Evolutionary conservation across 352 stramenopile genomes (phyloP).

Genomic region (Hyaloperonospora arabidopsidis): DNA sequence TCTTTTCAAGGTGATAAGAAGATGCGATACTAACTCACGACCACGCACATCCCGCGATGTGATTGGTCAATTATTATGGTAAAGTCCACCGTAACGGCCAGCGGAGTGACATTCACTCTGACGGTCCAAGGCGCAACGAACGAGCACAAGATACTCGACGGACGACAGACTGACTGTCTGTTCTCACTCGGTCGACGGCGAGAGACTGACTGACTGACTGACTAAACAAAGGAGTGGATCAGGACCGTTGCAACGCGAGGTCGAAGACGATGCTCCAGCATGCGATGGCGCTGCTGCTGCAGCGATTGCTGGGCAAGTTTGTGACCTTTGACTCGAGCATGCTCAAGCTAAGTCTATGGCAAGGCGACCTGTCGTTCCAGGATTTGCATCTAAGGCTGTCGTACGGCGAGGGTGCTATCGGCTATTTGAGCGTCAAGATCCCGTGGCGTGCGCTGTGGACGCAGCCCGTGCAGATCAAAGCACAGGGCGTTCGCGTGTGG

Average conservation of each 20-base stretch:
- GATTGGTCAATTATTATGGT: slow-evolving; percentile 4
- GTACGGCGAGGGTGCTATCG: slow-evolving; percentile 72
- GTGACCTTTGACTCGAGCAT: slow-evolving; percentile 82
- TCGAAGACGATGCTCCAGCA: slow-evolving; percentile 58
- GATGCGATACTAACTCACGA: too few relatives aligned
- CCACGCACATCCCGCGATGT: not conserved
- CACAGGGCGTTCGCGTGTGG: slow-evolving; percentile 58
- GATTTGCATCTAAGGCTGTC: slow-evolving; percentile 72
- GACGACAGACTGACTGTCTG: too few relatives aligned
- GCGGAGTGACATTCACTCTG: not conserved
- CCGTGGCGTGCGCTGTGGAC: slow-evolving; percentile 81
- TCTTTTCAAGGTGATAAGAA: too few relatives aligned
- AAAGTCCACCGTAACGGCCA: too few relatives aligned
- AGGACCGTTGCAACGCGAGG: too few relatives aligned
- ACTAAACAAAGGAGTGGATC: too few relatives aligned
- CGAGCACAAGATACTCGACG: not conserved
- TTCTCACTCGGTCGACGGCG: too few relatives aligned
- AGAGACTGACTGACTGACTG: too few relatives aligned
- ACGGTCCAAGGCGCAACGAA: not conserved
- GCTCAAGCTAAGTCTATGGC: slow-evolving; percentile 79
- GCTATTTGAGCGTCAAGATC: slow-evolving; percentile 74
- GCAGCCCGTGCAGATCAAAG: slow-evolving; percentile 72
- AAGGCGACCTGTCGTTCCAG: slow-evolving; percentile 78
- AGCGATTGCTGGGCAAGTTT: slow-evolving; percentile 84
- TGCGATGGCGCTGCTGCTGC: slow-evolving; percentile 73